Evolutionary conservation across 768 basidiomycete species (phyloP), one percentile per base, ranked within the genome.

Genomic region (Daedalea quercina): DNA sequence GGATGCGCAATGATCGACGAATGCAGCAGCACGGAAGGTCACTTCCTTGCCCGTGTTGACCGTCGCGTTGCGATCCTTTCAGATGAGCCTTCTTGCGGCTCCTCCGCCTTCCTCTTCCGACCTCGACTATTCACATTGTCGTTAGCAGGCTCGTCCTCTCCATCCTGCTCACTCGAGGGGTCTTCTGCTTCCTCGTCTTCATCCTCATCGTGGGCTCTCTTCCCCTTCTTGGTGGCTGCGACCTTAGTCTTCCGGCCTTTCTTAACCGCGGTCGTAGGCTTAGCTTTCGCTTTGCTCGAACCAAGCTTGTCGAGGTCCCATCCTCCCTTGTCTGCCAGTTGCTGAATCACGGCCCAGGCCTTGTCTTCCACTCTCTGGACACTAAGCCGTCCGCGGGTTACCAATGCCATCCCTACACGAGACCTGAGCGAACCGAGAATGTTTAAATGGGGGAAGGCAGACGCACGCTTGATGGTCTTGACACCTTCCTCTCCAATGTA

Each of bases 371-470:
- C 91, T 3, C 82, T 78, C 67, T 97, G 94, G 1, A 97, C 92
- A 63, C 91, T 94, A 41, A 96, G 75, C 50, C 94, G 73, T 3
- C 93, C 91, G 17, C 87, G 78, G 12, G 76, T 85, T 13, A 95
- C 77, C 20, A 97, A 72, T 47, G 84, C 78, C 90, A 94, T 94
- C 9, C 63, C 87, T 85, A 64, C 49, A 22, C 40, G 26, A 1
- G 66, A 37, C 33, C 22, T 25, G 19, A 23, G 20, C 13, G 19
- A n/a, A 25, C 15, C 31, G 12, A 9, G n/a, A 25, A 15, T 11
- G 11, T 31, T 31, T 11, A 11, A 31, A 31, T n/a, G n/a, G n/a
- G 28, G 52, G 41, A 19, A 26, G 9, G 25, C 44, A 44, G 7
- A 23, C 67, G 8, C 57, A 86, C 87, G 73, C 77, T 81, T 82